Conservation (phyloP, 768 basidiomycete species). For the Postia placenta region DNA sequence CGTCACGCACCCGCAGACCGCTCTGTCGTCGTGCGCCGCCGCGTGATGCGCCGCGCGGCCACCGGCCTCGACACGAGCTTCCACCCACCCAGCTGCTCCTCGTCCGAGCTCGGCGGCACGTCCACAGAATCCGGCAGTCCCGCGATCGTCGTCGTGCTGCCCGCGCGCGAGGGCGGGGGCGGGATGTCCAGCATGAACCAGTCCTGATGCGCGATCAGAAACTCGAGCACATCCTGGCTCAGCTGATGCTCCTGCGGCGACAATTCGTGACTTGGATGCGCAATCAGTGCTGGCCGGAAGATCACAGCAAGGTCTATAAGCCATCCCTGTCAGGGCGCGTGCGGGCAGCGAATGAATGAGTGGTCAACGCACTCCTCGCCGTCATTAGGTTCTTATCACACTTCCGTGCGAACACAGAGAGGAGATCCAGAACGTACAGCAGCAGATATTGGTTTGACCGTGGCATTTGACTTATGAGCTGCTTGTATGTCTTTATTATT, state of each 20-base stretch:
- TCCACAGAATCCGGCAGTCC: conserved; percentile 25
- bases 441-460: conserved; percentile 92
- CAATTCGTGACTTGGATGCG: conserved; percentile 84
- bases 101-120: conserved; percentile 20
- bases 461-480: conserved; percentile 79
- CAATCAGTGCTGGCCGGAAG: conserved; percentile 92
- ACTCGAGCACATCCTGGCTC: conserved; percentile 88
- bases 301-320: conserved; percentile 97
- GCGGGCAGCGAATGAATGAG: neutral
- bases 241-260: conserved; percentile 80
- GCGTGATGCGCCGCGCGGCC: conserved; percentile 31
- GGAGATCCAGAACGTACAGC: conserved; percentile 91
- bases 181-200: conserved; percentile 90
- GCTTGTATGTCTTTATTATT: conserved; percentile 75
- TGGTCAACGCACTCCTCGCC: conserved; percentile 62
- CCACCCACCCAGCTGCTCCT: conserved; percentile 51
- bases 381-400: conserved; percentile 94
- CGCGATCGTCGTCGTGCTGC: conserved; percentile 11
- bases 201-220: conserved; percentile 94
- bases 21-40: conserved; percentile 56
- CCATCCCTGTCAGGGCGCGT: neutral
- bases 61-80: conserved; percentile 36
- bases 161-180: conserved; percentile 43
- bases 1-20: conserved; percentile 18
- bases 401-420: conserved; percentile 92